Evolutionary conservation across 306 rosid species (phyloP).

Genomic region (Casuarina cunninghamiana): DNA sequence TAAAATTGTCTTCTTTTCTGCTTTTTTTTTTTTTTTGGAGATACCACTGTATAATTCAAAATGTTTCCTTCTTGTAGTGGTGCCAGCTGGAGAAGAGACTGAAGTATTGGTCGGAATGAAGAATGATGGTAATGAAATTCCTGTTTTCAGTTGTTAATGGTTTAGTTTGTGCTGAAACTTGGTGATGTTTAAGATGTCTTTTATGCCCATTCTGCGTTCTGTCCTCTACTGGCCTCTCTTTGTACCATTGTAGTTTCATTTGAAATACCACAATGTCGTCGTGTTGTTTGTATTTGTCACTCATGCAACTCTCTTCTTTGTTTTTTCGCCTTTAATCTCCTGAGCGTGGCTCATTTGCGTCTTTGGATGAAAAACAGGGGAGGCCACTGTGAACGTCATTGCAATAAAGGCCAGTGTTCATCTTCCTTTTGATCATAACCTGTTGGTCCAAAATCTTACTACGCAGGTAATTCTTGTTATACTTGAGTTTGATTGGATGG

Average conservation of each 20-base stretch:
- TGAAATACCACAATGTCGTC: constrained; percentile 8
- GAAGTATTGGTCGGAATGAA: constrained; percentile 81
- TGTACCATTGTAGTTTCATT: background rate
- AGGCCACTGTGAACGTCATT: constrained; percentile 64
- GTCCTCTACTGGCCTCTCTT: background rate
- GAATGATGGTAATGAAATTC: constrained; percentile 69
- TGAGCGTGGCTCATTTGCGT: constrained; percentile 28
- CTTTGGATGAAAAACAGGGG: constrained; percentile 60
- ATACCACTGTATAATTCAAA: constrained; percentile 11
- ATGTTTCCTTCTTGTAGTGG: constrained; percentile 54
- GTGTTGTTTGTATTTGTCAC: background rate
- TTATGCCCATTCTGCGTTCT: background rate
- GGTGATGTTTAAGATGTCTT: background rate
- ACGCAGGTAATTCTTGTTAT: constrained; percentile 54
- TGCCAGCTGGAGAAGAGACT: constrained; percentile 83
- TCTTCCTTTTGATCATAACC: constrained; percentile 70
- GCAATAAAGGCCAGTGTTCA: constrained; percentile 89
- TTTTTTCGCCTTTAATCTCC: constrained; percentile 1
- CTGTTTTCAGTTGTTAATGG: background rate
- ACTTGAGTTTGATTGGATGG: background rate
- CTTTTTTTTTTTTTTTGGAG: constrained; percentile 2
- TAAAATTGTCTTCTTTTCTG: background rate
- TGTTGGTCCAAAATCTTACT: constrained; percentile 88
- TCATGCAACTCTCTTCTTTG: background rate
- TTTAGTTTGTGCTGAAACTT: background rate